A percentile compares a stretch with the other conserved stretches of the same genome.
phyloP scores from a whole-genome alignment of 768 basidiomycete genomes.

The Podaxis sp. region DNA sequence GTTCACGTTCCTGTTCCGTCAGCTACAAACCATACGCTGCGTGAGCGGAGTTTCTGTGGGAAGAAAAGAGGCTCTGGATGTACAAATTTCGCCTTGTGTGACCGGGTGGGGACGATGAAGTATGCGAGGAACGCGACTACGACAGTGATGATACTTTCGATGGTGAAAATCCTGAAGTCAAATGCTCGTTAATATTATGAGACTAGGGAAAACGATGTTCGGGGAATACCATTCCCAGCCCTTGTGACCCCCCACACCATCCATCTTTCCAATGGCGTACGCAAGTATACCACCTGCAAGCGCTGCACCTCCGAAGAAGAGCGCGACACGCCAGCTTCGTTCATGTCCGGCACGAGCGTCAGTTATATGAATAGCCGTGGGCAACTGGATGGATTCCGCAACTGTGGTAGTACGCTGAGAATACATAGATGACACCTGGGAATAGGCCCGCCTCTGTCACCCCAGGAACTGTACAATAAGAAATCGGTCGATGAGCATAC shows the following conservation, averaged over 20 bases:
- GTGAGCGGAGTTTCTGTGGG: conserved; percentile 24
- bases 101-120: conserved; percentile 59
- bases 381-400: background rate
- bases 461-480: conserved; percentile 46
- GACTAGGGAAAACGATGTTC: background rate
- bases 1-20: conserved; percentile 48
- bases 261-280: conserved; percentile 58
- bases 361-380: background rate
- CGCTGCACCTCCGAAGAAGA: conserved; percentile 63
- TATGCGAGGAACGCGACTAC: conserved; percentile 47
- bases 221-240: conserved; percentile 59
- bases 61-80: conserved; percentile 18
- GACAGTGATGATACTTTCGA: conserved; percentile 55
- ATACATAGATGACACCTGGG: conserved; percentile 55
- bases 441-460: conserved; percentile 60
- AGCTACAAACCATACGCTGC: conserved; percentile 40
- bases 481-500: background rate
- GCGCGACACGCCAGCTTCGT: conserved; percentile 58
- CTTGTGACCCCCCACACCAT: conserved; percentile 55
- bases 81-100: conserved; percentile 57
- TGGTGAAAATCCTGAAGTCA: conserved; percentile 51
- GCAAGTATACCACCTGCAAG: conserved; percentile 64
- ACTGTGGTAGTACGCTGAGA: conserved; percentile 55
- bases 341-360: conserved; percentile 38
- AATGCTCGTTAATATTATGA: background rate